phyloP scores from a whole-genome alignment of 768 basidiomycete species.

The Fistulinella prunicolor region DNA sequence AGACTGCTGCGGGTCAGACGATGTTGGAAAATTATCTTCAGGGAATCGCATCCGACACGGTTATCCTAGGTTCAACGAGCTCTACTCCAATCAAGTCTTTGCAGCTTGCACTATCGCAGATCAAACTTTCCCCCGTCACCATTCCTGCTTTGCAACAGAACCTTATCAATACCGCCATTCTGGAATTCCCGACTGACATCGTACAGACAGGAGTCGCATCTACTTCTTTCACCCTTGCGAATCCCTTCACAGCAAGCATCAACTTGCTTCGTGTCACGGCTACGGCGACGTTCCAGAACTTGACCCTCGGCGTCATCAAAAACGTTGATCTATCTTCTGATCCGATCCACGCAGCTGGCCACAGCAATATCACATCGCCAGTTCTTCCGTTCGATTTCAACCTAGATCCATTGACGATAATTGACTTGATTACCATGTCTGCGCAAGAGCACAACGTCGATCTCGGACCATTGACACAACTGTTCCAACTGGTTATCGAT shows the following conservation, averaged over 20 bases:
- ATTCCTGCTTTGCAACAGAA: conserved; percentile 65
- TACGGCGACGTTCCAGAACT: conserved; percentile 50
- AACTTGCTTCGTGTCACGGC: conserved; percentile 56
- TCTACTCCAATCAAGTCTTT: conserved; percentile 63
- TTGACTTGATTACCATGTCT: conserved; percentile 49
- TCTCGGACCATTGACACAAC: conserved; percentile 52
- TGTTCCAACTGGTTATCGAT: conserved; percentile 53
- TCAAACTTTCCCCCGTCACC: conserved; percentile 55
- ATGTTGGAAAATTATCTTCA: conserved; percentile 70
- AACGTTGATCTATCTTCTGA: conserved; percentile 50
- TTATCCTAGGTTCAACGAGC: conserved; percentile 51
- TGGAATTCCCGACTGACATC: conserved; percentile 63
- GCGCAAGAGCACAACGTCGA: conserved; percentile 54
- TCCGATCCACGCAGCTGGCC: conserved; percentile 60
- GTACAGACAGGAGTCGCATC: conserved; percentile 57
- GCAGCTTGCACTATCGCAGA: conserved; percentile 56
- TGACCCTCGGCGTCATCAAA: conserved; percentile 59
- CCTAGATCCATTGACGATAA: conserved; percentile 58
- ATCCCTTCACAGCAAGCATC: conserved; percentile 76
- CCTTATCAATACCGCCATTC: conserved; percentile 51
- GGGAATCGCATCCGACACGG: conserved; percentile 53
- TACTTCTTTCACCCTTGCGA: conserved; percentile 54
- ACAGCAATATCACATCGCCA: conserved; percentile 55
- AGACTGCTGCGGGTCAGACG: conserved; percentile 47
- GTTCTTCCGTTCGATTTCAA: conserved; percentile 62